Base-by-base conservation (phyloP, 2,329 filamentous ascomycete species). In the Diaporthe velutina region DNA sequence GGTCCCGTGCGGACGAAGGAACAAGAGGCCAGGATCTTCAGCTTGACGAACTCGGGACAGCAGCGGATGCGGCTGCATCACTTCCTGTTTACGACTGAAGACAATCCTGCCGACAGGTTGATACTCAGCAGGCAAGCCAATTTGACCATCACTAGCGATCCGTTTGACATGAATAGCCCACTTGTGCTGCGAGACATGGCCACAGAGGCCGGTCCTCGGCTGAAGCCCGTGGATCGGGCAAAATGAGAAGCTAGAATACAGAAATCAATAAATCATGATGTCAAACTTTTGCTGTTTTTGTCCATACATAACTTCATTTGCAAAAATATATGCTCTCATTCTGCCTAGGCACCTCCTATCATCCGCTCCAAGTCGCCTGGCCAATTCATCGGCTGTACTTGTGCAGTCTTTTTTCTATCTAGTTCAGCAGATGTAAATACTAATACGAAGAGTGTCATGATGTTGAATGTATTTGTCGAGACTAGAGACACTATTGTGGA, bases 121-220 rank as follows among this genome's bases (percentile, higher is more conserved):
- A 66, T 66, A 33, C 19, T 66, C 28, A 66, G 60, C 42, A 66
- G 60, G 40, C 60, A 66, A 35, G 60, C 60, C 40, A 30, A 33
- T 7, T 15, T 22, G 9, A 33, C 19, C 12, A 19, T 66, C 28
- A n/a, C 17, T 5, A 66, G 60, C 28, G 60, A 66, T 15, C 28
- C 60, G 3, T 66, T 66, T n/a, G 60, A 66, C 28, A 50, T 66
- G 40, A 66, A 66, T 19, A 66, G 40, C 60, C 19, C 40, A 13
- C 28, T 66, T n/a, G 8, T 22, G 28, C 35, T 66, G 58, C 42
- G 6, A 50, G 60, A 66, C 25, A 19, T 33, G 28, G 28, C 17
- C 17, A 12, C 40, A n/a, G 60, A 42, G 28, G 22, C 17, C 50
- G 25, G 28, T n/a, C 13, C 15, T 28, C 6, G 4, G n/a, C 13